Base-by-base conservation (phyloP, 345 rosid genomes). In the Eucalyptus urophylla region DNA sequence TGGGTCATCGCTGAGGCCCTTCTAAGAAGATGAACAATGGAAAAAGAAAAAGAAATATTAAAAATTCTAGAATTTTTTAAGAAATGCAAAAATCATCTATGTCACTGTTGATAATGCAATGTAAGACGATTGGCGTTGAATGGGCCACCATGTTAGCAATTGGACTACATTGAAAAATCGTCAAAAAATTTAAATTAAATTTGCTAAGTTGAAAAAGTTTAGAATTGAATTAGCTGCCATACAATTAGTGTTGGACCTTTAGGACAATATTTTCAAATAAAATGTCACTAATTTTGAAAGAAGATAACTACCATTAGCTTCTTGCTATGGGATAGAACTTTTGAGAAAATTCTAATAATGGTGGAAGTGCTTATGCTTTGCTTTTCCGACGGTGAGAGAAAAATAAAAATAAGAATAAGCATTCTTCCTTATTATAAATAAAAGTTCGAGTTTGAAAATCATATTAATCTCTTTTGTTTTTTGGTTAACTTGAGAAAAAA, bases 101-200 rank as follows among this genome's bases (percentile, higher is more conserved):
- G 31, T 60, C 4, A 60, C 4, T 7, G 8, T 12, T 1, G 2
- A 4, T 27, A 60, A 2, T 29, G 1, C 19, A 3, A 62, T 7
- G 4, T 62, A 62, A n/a, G 3, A 65, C 0, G 4, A 0, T 27
- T n/a, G 3, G 29, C 8, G 1, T n/a, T 60, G 8, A n/a, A 13
- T 14, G 37, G 37, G 31, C 16, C 10, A 14, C 6, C 11, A 65
- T 7, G 33, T 65, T 0, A 4, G 8, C 0, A 16, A 5, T 65
- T 65, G 17, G 4, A 7, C 15, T 65, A 65, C 21, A 14, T 14
- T n/a, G 5, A 1, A 65, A 65, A n/a, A 65, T n/a, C 1, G 0
- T 14, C 37, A 65, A 65, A n/a, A 65, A 0, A 1, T 14, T n/a
- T 65, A n/a, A 29, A 65, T 3, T 65, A 14, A 65, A n/a, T 67